A percentile compares a stretch with the other conserved stretches of the same genome.
Evolutionary conservation across 2,329 filamentous ascomycete species (phyloP).

Genomic region (Ophiosphaerella narmari): DNA sequence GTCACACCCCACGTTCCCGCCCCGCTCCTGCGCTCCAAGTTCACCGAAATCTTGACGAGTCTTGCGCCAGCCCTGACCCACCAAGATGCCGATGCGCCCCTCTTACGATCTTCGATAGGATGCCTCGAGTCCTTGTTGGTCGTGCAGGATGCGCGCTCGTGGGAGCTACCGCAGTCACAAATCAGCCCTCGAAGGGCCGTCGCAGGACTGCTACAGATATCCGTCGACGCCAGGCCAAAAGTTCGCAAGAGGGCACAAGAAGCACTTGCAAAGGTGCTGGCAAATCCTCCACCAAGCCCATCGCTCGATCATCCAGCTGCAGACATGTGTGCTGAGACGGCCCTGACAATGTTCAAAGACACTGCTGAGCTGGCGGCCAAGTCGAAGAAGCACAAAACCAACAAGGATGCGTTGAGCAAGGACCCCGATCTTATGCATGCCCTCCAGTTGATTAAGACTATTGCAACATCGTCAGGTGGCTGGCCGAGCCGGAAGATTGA

Average conservation of each 20-base stretch:
- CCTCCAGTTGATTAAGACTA: slow-evolving; percentile 86
- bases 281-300: slow-evolving; percentile 85
- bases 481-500: slow-evolving; percentile 98
- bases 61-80: slow-evolving; percentile 83
- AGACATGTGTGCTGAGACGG: slow-evolving; percentile 93
- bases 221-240: slow-evolving; percentile 87
- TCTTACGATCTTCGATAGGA: slow-evolving; percentile 86
- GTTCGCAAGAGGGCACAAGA: slow-evolving; percentile 93
- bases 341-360: slow-evolving; percentile 77
- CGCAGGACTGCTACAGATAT: slow-evolving; percentile 80
- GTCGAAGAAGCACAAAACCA: slow-evolving; percentile 64
- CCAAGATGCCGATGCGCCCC: slow-evolving; percentile 80
- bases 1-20: slow-evolving; percentile 84
- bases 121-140: slow-evolving; percentile 90
- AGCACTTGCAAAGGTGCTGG: slow-evolving; percentile 79
- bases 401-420: slow-evolving; percentile 62
- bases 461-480: slow-evolving; percentile 83
- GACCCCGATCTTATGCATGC: slow-evolving; percentile 90
- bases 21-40: slow-evolving; percentile 89
- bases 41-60: slow-evolving; percentile 86
- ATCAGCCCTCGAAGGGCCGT: slow-evolving; percentile 86
- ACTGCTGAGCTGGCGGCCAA: slow-evolving; percentile 74
- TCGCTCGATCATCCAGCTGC: slow-evolving; percentile 92
- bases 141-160: slow-evolving; percentile 84
- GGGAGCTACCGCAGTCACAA: slow-evolving; percentile 82